Evolutionary conservation across 306 rosid genomes (phyloP), one percentile per base, ranked within the genome.

Genomic region (Cucumis cinereus): DNA sequence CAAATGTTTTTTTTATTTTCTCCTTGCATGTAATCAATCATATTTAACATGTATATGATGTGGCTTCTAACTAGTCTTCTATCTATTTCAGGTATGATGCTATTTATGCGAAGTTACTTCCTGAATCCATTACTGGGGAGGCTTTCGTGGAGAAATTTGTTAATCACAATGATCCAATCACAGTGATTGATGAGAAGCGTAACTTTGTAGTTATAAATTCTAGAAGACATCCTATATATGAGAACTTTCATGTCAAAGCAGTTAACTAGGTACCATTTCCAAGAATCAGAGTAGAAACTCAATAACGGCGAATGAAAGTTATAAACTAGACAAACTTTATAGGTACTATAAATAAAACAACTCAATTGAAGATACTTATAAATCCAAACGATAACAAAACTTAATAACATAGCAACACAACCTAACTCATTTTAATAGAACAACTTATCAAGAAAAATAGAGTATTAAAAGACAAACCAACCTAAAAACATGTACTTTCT

Each of bases 221-320:
- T 77, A 87, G 96, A 49, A 77, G 79, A 78, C 97, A 94, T 83
- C 93, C 97, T 64, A 81, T 91, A 55, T 87, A 84, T 73, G 98
- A 94, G 85, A 94, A 94, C 84, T 94, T 91, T 82, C 91, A 93
- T 19, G 98, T 93, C 82, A 87, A 87, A n/a, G n/a, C n/a, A n/a
- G n/a, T n/a, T n/a, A n/a, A n/a, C n/a, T n/a, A n/a, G n/a, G n/a
- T n/a, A n/a, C n/a, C n/a, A n/a, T n/a, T n/a, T n/a, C n/a, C n/a
- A n/a, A n/a, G n/a, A n/a, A n/a, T n/a, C n/a, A n/a, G n/a, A n/a
- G n/a, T n/a, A n/a, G n/a, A n/a, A n/a, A n/a, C n/a, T n/a, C n/a
- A n/a, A n/a, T n/a, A n/a, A n/a, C n/a, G n/a, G n/a, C n/a, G n/a
- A n/a, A n/a, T n/a, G n/a, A n/a, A n/a, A n/a, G n/a, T n/a, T n/a